Percentiles rank a stretch among this genome's conserved stretches.
Conservation (phyloP, 768 basidiomycete genomes). For the Fibroporia radiculosa region DNA sequence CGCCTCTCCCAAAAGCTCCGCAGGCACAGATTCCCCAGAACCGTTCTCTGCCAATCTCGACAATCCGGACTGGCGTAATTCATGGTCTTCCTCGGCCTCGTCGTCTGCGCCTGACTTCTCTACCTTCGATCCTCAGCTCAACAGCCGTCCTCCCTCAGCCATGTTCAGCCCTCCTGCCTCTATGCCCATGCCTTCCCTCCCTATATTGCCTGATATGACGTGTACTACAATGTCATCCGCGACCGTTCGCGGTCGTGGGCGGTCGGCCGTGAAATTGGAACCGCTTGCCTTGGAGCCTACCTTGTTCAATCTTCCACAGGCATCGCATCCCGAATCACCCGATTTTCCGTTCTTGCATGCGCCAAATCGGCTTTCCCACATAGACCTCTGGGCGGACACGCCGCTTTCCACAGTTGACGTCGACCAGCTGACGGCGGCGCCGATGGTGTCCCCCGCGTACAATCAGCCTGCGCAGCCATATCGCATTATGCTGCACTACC, state of each 20-base stretch:
- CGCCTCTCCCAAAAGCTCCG: slow-evolving; percentile 26
- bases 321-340: slow-evolving; percentile 10
- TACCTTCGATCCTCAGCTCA: background rate
- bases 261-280: slow-evolving; percentile 18
- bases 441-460: slow-evolving; percentile 22
- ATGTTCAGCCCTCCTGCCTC: background rate
- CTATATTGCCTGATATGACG: background rate
- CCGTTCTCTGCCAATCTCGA: slow-evolving; percentile 7
- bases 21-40: slow-evolving; percentile 5
- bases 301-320: slow-evolving; percentile 18
- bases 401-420: slow-evolving; percentile 51
- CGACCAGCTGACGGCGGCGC: slow-evolving; percentile 36
- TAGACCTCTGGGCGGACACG: slow-evolving; percentile 59
- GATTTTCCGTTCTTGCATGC: slow-evolving; percentile 14
- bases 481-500: slow-evolving; percentile 46
- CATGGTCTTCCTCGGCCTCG: slow-evolving; percentile 22
- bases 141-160: background rate
- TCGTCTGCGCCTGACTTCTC: slow-evolving; percentile 20
- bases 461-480: slow-evolving; percentile 26
- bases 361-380: slow-evolving; percentile 28
- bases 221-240: slow-evolving; percentile 7
- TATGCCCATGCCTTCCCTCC: background rate
- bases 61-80: slow-evolving; percentile 9
- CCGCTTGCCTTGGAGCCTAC: slow-evolving; percentile 19
- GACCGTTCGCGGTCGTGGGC: slow-evolving; percentile 7